These are phyloP conservation scores for Candida ulmi DNA, from an alignment of 805 yeast species.

Conservation along the genomic window DNA sequence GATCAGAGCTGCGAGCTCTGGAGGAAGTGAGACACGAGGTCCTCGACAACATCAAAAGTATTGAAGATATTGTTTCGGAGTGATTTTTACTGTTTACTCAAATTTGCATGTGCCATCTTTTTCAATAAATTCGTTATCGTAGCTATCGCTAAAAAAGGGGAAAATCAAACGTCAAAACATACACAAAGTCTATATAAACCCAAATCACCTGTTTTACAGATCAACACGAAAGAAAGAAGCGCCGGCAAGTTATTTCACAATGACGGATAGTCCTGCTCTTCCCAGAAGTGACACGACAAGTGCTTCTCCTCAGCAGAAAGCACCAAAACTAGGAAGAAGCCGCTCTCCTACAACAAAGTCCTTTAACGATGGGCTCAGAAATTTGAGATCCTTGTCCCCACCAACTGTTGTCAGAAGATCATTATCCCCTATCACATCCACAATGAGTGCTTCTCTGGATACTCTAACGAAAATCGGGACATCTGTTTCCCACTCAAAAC, in stretches of 20 bases:
- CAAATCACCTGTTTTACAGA: too few species aligned
- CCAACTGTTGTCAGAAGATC: background rate
- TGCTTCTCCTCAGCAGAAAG: too few species aligned
- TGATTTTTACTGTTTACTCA: too few species aligned
- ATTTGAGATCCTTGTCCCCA: background rate
- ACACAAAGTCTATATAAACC: too few species aligned
- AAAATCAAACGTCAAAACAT: too few species aligned
- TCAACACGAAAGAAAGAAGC: too few species aligned
- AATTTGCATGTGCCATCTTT: too few species aligned
- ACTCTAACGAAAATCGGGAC: background rate
- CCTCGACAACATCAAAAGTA: slow-evolving; percentile 18
- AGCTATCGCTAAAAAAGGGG: too few species aligned
- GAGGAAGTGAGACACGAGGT: slow-evolving; percentile 73
- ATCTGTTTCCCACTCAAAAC: background rate
- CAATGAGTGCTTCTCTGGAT: slow-evolving; percentile 1
- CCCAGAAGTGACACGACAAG: too few species aligned
- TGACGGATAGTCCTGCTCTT: too few species aligned
- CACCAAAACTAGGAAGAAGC: background rate
- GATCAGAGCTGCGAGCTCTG: slow-evolving; percentile 73
- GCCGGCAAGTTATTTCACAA: too few species aligned
- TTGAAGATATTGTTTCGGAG: background rate
- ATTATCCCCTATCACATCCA: background rate
- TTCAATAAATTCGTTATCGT: background rate
- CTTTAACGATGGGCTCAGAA: too few species aligned
- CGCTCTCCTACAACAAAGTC: background rate